Base-by-base conservation (phyloP, 768 basidiomycete species). In the Leccinellum luteum region DNA sequence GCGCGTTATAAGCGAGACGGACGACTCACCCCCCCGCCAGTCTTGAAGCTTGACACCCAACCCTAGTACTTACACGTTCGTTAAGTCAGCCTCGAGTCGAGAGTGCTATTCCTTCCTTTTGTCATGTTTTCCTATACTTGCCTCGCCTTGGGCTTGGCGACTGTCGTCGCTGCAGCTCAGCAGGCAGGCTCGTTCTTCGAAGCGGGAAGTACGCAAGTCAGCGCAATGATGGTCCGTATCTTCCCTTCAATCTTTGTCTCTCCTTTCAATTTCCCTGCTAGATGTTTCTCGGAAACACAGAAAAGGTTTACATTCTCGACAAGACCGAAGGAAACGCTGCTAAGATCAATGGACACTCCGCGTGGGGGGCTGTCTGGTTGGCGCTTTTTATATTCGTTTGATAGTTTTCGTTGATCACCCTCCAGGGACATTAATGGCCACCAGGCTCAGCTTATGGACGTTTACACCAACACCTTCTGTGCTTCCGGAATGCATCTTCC, bases 281-380 rank as follows among this genome's bases (percentile, higher is more conserved):
- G 89, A 84, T 89, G 83, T 92, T 94, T 70, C 74, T 94, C 52
- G 92, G 90, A 31, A 90, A 87, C 60, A 75, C 81, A 7, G 76
- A 91, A 63, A 91, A 85, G 69, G 88, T 95, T 32, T 95, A 94
- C 73, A 89, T 94, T 21, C 75, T 94, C n/a, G 94, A 97, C 78
- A 97, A 97, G 76, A 84, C 86, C 1, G 91, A 94, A 68, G 84
- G 83, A 31, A 94, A 94, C 68, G 78, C 79, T 3, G 81, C 81
- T 4, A 73, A 79, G 62, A 79, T 93, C 59, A 77, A 81, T 57
- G 84, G 82, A 1, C 90, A 91, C 73, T 79, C 91, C 12, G 87
- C 87, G 1, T 89, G 87, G 84, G 90, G 83, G 21, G 69, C 87
- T 0, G 84, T 86, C 17, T 92, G 86, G 86, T 86, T 32, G 5